These are phyloP conservation scores for Saccharomyces pastorianus DNA, from an alignment of 1,139 yeast species.

Conservation along the genomic window DNA sequence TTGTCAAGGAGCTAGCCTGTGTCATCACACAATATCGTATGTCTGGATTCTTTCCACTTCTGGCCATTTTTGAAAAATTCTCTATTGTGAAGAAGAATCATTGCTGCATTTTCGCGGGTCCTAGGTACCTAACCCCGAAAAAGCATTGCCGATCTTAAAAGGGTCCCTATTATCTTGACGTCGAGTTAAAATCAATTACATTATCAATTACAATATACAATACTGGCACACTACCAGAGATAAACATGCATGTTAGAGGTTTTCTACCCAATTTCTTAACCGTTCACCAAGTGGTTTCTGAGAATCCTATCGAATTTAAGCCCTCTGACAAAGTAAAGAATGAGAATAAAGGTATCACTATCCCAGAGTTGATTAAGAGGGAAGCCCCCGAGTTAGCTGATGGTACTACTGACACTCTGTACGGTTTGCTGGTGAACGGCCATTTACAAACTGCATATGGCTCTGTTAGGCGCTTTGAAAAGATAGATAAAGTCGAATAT, in stretches of 20 bases:
- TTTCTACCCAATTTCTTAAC: conserved; percentile 2
- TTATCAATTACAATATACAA: neutral
- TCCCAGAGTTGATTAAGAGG: conserved; percentile 27
- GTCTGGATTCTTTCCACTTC: neutral
- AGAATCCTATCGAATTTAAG: conserved; percentile 7
- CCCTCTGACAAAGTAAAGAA: conserved; percentile 4
- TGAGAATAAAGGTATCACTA: conserved; percentile 6
- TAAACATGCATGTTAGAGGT: neutral
- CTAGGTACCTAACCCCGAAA: neutral
- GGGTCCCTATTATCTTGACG: neutral
- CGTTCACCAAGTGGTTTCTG: conserved; percentile 10
- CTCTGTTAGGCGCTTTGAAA: conserved; percentile 34
- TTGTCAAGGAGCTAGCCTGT: neutral
- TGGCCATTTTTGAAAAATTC: neutral
- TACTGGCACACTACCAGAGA: neutral
- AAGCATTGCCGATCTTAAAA: neutral
- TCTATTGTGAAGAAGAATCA: neutral
- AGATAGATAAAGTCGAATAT: conserved; percentile 40
- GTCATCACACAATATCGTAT: neutral
- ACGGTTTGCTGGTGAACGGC: conserved; percentile 60
- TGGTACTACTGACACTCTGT: conserved; percentile 40
- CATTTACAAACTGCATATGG: conserved; percentile 61
- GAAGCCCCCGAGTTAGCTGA: conserved; percentile 38
- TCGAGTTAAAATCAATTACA: neutral
- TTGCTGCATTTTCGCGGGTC: neutral